Evolutionary conservation across 1,139 yeast species (phyloP), one percentile per base, ranked within the genome.

Genomic region (Protomyces macrosporus): DNA sequence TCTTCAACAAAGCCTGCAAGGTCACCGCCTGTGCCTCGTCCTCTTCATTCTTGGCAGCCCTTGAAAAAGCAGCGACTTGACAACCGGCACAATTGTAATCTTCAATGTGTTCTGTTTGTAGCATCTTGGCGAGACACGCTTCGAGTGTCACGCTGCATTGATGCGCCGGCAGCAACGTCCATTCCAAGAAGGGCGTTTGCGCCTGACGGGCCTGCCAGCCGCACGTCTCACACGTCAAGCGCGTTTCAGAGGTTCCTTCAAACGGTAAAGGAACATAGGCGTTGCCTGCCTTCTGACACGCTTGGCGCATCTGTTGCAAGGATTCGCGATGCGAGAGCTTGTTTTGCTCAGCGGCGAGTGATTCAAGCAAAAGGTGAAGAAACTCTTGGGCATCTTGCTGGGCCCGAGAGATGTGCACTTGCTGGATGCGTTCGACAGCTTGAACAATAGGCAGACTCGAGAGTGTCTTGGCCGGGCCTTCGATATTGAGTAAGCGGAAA

Each of bases 321-420:
- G 62, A 58, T 3, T n/a, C 62, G 10, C 42, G 37, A 42, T 36
- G 56, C 9, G 62, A 55, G 36, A 52, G 42, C 5, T 16, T 16
- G 34, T 58, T 58, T 42, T 52, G 56, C 23, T 58, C 62, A 10
- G 62, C 62, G 12, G 62, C 62, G 35, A 58, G 53, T 16, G 56
- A 51, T 34, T 58, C 62, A 16, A 58, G 62, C 14, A 58, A 16
- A 40, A 58, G 42, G 35, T 58, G 62, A 4, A 58, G 62, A 34
- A 58, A 58, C 50, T 58, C 62, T 30, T 58, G 62, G 6, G 62
- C 62, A n/a, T 58, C 62, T 23, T 58, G 62, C 14, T 58, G 62
- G 6, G 54, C 42, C n/a, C 62, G 55, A n/a, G 62, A 58, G n/a
- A 58, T 52, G 52, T 36, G 56, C 40, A 55, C 53, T 16, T 40